phyloP scores from a whole-genome alignment of 495 filamentous ascomycete genomes.

The Tuber umbilicatum region DNA sequence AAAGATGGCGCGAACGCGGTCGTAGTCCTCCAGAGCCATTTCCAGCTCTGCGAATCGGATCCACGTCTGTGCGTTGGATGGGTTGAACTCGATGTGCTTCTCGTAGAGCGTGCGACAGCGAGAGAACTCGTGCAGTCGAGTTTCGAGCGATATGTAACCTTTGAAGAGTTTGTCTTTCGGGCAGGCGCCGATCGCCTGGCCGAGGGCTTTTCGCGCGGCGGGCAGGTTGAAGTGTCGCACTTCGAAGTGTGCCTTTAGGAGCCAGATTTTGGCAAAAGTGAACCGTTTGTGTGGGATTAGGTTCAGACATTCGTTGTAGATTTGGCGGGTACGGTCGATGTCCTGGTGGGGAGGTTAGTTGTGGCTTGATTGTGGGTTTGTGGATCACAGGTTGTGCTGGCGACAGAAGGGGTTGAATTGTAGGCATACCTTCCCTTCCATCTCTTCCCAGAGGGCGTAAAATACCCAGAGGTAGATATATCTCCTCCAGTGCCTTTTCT shows the following conservation, averaged over 20 bases:
- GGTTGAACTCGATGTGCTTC: slow-evolving; percentile 86
- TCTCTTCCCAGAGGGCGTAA: slow-evolving; percentile 92
- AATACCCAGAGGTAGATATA: slow-evolving; percentile 98
- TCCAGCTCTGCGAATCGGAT: slow-evolving; percentile 91
- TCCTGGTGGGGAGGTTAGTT: slow-evolving; percentile 46
- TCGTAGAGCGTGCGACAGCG: slow-evolving; percentile 86
- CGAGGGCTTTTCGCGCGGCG: slow-evolving; percentile 76
- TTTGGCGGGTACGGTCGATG: slow-evolving; percentile 70
- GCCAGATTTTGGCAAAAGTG: slow-evolving; percentile 95
- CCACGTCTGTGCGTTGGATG: slow-evolving; percentile 85
- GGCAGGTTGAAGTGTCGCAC: slow-evolving; percentile 75
- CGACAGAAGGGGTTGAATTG: background rate
- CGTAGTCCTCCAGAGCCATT: slow-evolving; percentile 77
- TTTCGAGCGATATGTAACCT: slow-evolving; percentile 85
- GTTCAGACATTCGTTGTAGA: slow-evolving; percentile 81
- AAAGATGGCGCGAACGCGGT: slow-evolving; percentile 82
- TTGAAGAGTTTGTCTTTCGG: slow-evolving; percentile 94
- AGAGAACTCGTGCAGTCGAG: slow-evolving; percentile 84
- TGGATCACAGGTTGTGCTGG: background rate
- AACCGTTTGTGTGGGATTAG: slow-evolving; percentile 93
- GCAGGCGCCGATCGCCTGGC: slow-evolving; percentile 83
- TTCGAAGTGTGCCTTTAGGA: slow-evolving; percentile 88
- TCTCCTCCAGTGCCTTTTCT: slow-evolving; percentile 93
- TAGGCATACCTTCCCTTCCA: slow-evolving; percentile 55
- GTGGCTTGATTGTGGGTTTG: background rate